Conservation (phyloP, 2,329 filamentous ascomycete genomes). For the Neophaeococcomyces mojaviensis region DNA sequence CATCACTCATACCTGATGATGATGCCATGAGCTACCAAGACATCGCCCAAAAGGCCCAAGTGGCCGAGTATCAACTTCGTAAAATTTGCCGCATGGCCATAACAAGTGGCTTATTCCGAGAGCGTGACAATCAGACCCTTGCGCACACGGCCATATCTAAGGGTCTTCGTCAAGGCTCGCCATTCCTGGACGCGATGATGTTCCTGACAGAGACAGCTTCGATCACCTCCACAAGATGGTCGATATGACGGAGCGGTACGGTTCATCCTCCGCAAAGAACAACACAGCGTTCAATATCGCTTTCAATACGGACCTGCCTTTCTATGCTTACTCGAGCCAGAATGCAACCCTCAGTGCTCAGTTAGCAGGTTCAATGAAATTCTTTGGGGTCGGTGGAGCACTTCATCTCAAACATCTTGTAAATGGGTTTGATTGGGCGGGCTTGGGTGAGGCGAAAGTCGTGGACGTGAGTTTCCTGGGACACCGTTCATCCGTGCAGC, state of each 20-base stretch:
- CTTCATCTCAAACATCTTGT: constrained; percentile 16
- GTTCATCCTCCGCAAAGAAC: constrained; percentile 14
- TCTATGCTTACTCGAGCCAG: constrained; percentile 29
- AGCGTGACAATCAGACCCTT: constrained; percentile 44
- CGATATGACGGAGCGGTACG: constrained; percentile 21
- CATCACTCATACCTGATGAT: constrained; percentile 23
- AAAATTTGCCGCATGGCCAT: constrained; percentile 48
- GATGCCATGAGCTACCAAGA: constrained; percentile 23
- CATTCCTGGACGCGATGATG: constrained; percentile 44
- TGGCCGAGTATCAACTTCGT: constrained; percentile 24
- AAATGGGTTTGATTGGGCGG: constrained; percentile 19
- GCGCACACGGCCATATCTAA: constrained; percentile 50
- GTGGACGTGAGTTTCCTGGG: constrained; percentile 17
- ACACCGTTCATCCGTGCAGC: constrained; percentile 31
- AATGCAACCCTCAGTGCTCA: constrained; percentile 33
- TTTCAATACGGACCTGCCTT: constrained; percentile 22
- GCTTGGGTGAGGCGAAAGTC: constrained; percentile 14
- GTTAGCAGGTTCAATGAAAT: constrained; percentile 16
- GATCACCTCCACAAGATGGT: constrained; percentile 19
- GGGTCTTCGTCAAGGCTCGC: constrained; percentile 29
- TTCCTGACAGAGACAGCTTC: constrained; percentile 35
- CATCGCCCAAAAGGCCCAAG: constrained; percentile 21
- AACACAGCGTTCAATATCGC: constrained; percentile 28
- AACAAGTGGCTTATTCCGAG: constrained; percentile 50
- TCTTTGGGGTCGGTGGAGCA: constrained; percentile 15